Evolutionary conservation across 495 filamentous ascomycete genomes (phyloP).

Genomic region (Aspergillus bridgeri): DNA sequence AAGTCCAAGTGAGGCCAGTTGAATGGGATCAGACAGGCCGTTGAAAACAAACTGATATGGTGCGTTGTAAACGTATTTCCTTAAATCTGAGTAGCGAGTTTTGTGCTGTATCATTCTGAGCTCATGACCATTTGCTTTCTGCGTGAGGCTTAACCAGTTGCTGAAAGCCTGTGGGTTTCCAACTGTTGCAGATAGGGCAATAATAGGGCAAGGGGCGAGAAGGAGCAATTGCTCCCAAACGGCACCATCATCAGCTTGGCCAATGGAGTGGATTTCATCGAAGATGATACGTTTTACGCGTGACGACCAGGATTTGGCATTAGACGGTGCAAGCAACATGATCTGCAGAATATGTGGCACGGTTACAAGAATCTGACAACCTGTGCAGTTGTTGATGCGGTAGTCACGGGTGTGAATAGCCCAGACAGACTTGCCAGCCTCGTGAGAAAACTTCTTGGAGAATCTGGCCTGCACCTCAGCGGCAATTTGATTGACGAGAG

Average conservation of each 20-base stretch:
- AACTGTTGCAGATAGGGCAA: constrained; percentile 76
- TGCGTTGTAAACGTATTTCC: constrained; percentile 63
- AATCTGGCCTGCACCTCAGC: constrained; percentile 70
- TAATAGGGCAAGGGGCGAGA: constrained; percentile 70
- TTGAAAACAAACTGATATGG: constrained; percentile 52
- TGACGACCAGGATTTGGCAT: constrained; percentile 64
- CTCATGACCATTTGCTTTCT: constrained; percentile 52
- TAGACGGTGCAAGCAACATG: constrained; percentile 66
- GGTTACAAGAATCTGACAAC: constrained; percentile 73
- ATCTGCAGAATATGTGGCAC: constrained; percentile 77
- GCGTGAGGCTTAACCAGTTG: constrained; percentile 61
- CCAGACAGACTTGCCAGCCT: constrained; percentile 65
- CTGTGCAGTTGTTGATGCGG: constrained; percentile 64
- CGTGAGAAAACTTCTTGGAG: constrained; percentile 54
- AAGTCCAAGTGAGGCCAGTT: constrained; percentile 45
- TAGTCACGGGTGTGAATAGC: constrained; percentile 74
- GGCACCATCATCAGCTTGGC: constrained; percentile 71
- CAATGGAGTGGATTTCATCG: constrained; percentile 81
- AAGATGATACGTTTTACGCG: constrained; percentile 73
- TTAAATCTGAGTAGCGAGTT: constrained; percentile 68
- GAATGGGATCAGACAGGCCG: constrained; percentile 43
- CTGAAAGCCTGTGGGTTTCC: constrained; percentile 71
- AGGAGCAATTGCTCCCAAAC: constrained; percentile 80
- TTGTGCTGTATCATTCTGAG: constrained; percentile 63
- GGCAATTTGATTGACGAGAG: constrained; percentile 78